These are phyloP conservation scores for Penicillium coprophilum DNA, from an alignment of 495 filamentous ascomycete species.

Conservation along the genomic window DNA sequence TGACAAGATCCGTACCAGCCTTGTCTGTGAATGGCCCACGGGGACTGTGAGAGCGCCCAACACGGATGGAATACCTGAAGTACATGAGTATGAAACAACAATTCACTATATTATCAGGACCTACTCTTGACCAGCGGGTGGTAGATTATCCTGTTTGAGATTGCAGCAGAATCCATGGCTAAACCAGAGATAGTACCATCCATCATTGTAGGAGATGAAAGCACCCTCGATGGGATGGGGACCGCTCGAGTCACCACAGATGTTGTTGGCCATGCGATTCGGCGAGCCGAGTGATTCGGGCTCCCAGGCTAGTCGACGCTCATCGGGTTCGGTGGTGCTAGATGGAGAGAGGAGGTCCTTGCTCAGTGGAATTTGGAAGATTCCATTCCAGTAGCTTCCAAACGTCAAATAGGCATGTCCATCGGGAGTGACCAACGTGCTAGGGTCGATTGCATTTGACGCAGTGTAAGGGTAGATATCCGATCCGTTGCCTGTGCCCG, in stretches of 20 bases:
- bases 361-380: constrained; percentile 62
- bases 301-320: constrained; percentile 37
- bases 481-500: constrained; percentile 36
- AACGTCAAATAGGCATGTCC: constrained; percentile 59
- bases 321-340: constrained; percentile 29
- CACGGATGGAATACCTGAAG: constrained; percentile 45
- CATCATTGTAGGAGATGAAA: constrained; percentile 54
- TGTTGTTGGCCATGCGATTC: constrained; percentile 24
- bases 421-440: constrained; percentile 49
- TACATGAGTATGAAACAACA: constrained; percentile 1
- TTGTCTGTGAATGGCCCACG: constrained; percentile 46
- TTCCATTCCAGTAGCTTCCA: constrained; percentile 71
- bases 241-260: constrained; percentile 40
- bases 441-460: constrained; percentile 75
- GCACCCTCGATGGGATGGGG: constrained; percentile 46
- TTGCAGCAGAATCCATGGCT: constrained; percentile 70
- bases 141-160: constrained; percentile 44
- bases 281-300: constrained; percentile 25
- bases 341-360: constrained; percentile 37
- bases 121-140: constrained; percentile 63
- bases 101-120: constrained; percentile 4
- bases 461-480: constrained; percentile 51
- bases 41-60: constrained; percentile 38
- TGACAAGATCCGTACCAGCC: constrained; percentile 34
- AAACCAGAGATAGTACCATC: constrained; percentile 72